Base-by-base conservation (phyloP, 495 filamentous ascomycete genomes). In the Parachaetomium inaequale region DNA sequence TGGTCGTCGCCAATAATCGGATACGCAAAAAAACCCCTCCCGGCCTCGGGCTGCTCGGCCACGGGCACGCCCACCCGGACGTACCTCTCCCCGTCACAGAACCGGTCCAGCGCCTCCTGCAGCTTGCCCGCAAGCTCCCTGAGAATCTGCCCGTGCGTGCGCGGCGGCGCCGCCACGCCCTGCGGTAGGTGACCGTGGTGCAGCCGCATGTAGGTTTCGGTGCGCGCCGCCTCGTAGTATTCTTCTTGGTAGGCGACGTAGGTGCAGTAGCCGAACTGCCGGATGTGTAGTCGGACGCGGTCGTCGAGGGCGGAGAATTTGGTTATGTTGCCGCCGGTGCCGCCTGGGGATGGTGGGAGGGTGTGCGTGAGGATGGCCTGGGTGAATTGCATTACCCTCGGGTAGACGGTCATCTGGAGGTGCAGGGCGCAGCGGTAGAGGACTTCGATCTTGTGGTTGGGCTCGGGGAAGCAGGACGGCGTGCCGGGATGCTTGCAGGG, bases 141-240 rank as follows among this genome's bases (percentile, higher is more conserved):
- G 4, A 52, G 4, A 7, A 52, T 52, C 15, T 15, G 4, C 1
- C n/a, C 49, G 7, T 52, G 49, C 49, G 10, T 29, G 2, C 28
- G 25, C 19, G 49, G 49, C 25, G 15, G 28, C 15, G 4, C 15
- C 12, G 26, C 12, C 28, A 25, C 15, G 26, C 14, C 23, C 15
- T 26, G 49, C 19, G 40, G 40, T 6, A 49, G 45, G 7, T 4
- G 8, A 7, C 21, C 21, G 21, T 4, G 6, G 45, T 49, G 45
- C 45, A 49, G 25, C 19, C 7, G 45, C 45, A 25, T 49, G 45
- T 49, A 49, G 45, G 45, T 28, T 1, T 5, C 3, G 21, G 25
- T 28, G 40, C 49, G 49, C 26, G 49, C 49, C 25, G 28, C 28
- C 26, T 52, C 26, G 49, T 52, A 52, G 49, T 52, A 52, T 8